These are phyloP conservation scores for Chlorencoelia australis DNA, from an alignment of 2,329 filamentous ascomycete genomes.

Conservation along the genomic window DNA sequence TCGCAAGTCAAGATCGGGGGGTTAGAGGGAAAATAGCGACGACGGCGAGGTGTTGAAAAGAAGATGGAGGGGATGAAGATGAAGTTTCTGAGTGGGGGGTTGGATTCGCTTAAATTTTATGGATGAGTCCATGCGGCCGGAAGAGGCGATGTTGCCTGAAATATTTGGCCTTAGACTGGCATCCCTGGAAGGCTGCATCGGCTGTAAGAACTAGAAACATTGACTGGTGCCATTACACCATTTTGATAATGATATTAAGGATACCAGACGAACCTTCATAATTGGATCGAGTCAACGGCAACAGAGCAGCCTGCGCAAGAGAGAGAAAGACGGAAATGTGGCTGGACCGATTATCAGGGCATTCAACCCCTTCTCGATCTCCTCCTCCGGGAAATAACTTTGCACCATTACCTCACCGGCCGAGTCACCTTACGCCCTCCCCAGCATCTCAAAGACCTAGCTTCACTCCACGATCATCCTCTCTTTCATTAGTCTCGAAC, in stretches of 20 bases:
- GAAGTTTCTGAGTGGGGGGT: constrained; percentile 14
- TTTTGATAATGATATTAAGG: constrained; percentile 7
- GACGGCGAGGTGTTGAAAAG: constrained; percentile 4
- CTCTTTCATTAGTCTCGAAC: constrained; percentile 65
- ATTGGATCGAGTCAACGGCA: background rate
- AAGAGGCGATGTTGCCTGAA: too few relatives aligned
- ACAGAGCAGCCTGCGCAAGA: too few relatives aligned
- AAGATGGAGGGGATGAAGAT: constrained; percentile 14
- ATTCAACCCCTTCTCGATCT: constrained; percentile 46
- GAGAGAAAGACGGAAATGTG: background rate
- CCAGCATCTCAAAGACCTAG: constrained; percentile 58
- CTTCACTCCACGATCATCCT: constrained; percentile 62
- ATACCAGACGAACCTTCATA: constrained; percentile 1
- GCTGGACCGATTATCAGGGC: constrained; percentile 64
- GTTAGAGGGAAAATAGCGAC: constrained; percentile 7
- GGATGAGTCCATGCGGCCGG: too few relatives aligned
- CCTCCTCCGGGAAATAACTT: constrained; percentile 50
- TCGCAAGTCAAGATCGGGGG: constrained; percentile 19
- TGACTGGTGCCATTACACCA: too few relatives aligned
- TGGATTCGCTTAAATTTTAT: constrained; percentile 11
- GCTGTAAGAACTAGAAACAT: too few relatives aligned
- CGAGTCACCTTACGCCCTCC: constrained; percentile 59
- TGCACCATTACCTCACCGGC: constrained; percentile 58
- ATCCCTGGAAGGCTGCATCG: too few relatives aligned
- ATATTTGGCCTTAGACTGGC: too few relatives aligned